Evolutionary conservation across 352 stramenopile genomes (phyloP), one percentile per base, ranked within the genome.

Genomic region (Aphanomyces stellatus): DNA sequence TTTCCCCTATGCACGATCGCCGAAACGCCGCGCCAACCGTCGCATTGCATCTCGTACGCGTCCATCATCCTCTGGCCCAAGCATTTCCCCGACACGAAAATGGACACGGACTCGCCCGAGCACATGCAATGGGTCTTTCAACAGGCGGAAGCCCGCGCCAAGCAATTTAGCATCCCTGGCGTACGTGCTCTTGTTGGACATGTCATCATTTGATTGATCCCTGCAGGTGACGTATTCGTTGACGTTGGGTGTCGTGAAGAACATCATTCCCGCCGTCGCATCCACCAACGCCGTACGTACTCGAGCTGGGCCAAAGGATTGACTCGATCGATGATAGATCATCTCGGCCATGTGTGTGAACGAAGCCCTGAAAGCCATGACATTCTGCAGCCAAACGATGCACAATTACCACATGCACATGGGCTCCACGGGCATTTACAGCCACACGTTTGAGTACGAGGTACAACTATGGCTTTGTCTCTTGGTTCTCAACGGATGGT

Each of bases 331-430:
- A 19, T 11, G 15, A 31, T 46, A 62, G 0, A 90, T 99, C 48
- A 85, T 99, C 42, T 86, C 93, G 62, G 96, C 93, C 62, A 94
- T 96, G 64, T 99, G 96, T 75, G 94, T 98, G 48, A 98, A 96
- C 69, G 97, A 99, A 74, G 95, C 91, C 13, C 71, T 99, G 42
- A 99, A 99, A 79, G 77, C 97, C 17, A 82, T 99, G 70, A 98
- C 92, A 25, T 98, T 97, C 81, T 95, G 81, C 70, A 97, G 85
- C 43, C 95, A 99, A 69, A 88, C 88, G 28, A 88, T 99, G 72
- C 98, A 99, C 77, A 99, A 96, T 43, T 99, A 99, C 75, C 96
- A 98, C 80, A 99, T 99, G 95, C 97, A 99, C 75, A 98, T 98
- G 89, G 96, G 96, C 5, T 82, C 85, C 7, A 89, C 91, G 19